phyloP scores from a whole-genome alignment of 352 stramenopile genomes.

The Phytophthora hibernalis region DNA sequence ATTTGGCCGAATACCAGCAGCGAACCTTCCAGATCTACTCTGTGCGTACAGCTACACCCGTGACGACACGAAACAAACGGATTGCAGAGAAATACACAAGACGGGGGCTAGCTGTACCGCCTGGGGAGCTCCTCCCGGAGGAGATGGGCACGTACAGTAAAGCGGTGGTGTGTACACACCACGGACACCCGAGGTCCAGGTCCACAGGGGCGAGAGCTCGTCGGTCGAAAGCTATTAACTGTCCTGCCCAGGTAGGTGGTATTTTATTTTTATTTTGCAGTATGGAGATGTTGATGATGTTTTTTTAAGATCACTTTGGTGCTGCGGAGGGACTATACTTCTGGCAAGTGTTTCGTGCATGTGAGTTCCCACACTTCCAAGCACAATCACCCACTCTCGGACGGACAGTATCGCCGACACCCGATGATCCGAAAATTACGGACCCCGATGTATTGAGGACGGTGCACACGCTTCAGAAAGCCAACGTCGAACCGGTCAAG shows the following conservation, averaged over 20 bases:
- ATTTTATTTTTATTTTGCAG: not conserved
- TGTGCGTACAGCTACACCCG: slow-evolving; percentile 28
- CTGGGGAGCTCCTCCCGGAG: slow-evolving; percentile 28
- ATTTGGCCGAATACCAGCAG: slow-evolving; percentile 36
- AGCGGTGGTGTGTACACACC: slow-evolving; percentile 37
- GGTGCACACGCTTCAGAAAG: slow-evolving; percentile 30
- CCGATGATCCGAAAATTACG: slow-evolving; percentile 34
- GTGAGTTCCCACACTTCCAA: slow-evolving; percentile 34
- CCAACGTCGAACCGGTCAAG: slow-evolving; percentile 30
- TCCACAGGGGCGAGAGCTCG: slow-evolving; percentile 17
- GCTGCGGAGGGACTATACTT: slow-evolving; percentile 24
- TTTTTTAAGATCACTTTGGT: slow-evolving; percentile 37
- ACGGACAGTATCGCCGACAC: slow-evolving; percentile 32
- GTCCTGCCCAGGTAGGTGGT: slow-evolving; percentile 28
- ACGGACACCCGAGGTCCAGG: slow-evolving; percentile 24
- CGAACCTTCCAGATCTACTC: slow-evolving; percentile 44
- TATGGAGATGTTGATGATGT: not conserved
- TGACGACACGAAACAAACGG: slow-evolving; percentile 30
- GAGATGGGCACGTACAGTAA: slow-evolving; percentile 39
- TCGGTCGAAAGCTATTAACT: slow-evolving; percentile 33
- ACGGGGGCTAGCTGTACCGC: slow-evolving; percentile 8
- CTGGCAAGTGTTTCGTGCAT: slow-evolving; percentile 28
- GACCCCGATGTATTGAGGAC: slow-evolving; percentile 29
- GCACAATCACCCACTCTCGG: slow-evolving; percentile 37
- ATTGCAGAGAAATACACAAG: slow-evolving; percentile 30